Evolutionary conservation across 2,329 filamentous ascomycete species (phyloP), one percentile per base, ranked within the genome.

Genomic region (Talaromyces sp.): DNA sequence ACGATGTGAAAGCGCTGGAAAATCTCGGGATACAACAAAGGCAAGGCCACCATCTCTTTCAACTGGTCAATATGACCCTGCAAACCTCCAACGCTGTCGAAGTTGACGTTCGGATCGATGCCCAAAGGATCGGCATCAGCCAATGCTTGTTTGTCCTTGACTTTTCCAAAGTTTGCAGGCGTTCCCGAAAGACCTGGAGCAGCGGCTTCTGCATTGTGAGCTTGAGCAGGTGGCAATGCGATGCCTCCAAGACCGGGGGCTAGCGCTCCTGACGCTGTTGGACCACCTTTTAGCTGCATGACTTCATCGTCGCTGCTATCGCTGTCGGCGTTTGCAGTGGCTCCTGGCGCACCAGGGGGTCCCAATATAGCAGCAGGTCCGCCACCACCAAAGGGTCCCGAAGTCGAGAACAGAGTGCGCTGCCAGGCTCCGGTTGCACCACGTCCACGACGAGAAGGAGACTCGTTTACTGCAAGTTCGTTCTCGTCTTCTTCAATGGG

Each of bases 21-120:
- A 49, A 98, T 88, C 77, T 99, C 95, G 0, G 95, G 95, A 73
- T 99, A 99, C 5, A 98, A 85, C 22, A 99, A 82, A 1, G 95
- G 95, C 67, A 99, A 85, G 70, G 94, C 91, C 19, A 99, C 94
- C 95, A 99, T 99, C 80, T 99, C 95, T 78, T 99, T 98, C 68
- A 99, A 84, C 77, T 97, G 92, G 75, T 97, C 93, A 74, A 99
- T 97, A 75, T 98, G 94, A 40, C 92, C 90, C 75, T 96, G 89
- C 53, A 99, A 81, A 47, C 95, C 95, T 73, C 95, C 95, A 64
- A 99, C 93, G 69, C 93, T 92, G 76, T 91, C 94, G 76, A 99
- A 97, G 74, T 93, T 93, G 68, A 99, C 92, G 72, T 88, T 94
- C 74, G 94, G 82, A 74, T 98, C 93, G 38, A 99, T 93, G 10